phyloP scores from a whole-genome alignment of 2,329 filamentous ascomycete genomes.

The Aspergillus floridensis region DNA sequence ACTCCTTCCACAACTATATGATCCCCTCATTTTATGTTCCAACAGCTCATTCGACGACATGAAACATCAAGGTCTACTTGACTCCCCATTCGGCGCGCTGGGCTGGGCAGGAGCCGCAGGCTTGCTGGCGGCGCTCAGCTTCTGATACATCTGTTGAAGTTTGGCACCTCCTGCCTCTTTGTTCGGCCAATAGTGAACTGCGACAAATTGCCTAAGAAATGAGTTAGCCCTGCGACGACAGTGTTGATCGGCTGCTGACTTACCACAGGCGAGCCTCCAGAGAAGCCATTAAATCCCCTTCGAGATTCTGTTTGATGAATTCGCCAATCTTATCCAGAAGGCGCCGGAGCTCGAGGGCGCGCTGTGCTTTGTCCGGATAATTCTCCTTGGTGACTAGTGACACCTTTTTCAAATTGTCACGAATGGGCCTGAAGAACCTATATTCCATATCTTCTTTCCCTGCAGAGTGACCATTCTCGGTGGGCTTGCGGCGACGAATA shows the following conservation, averaged over 20 bases:
- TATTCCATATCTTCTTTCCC: constrained; percentile 41
- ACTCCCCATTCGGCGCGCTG: constrained; percentile 27
- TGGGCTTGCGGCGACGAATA: constrained; percentile 34
- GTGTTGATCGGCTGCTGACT: constrained; percentile 16
- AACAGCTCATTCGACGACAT: constrained; percentile 6
- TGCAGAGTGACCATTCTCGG: constrained; percentile 36
- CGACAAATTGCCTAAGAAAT: constrained; percentile 43
- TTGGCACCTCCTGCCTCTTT: constrained; percentile 40
- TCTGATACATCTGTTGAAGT: constrained; percentile 40
- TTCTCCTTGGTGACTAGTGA: constrained; percentile 47
- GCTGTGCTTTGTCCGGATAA: constrained; percentile 43
- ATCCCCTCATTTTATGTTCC: constrained; percentile 8
- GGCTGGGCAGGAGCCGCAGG: constrained; percentile 20
- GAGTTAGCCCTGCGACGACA: constrained; percentile 22
- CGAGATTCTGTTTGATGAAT: constrained; percentile 44
- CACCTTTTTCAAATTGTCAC: constrained; percentile 43
- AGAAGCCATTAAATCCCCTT: constrained; percentile 38
- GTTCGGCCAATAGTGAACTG: constrained; percentile 47
- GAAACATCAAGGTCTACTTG: constrained; percentile 7
- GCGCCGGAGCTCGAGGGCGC: constrained; percentile 44
- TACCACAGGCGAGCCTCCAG: constrained; percentile 48
- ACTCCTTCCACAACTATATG: constrained; percentile 10
- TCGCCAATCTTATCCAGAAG: constrained; percentile 47
- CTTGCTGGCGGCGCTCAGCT: constrained; percentile 33
- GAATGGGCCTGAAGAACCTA: constrained; percentile 48